phyloP scores from a whole-genome alignment of 257 asterid species.

The Thymus quinquecostatus region DNA sequence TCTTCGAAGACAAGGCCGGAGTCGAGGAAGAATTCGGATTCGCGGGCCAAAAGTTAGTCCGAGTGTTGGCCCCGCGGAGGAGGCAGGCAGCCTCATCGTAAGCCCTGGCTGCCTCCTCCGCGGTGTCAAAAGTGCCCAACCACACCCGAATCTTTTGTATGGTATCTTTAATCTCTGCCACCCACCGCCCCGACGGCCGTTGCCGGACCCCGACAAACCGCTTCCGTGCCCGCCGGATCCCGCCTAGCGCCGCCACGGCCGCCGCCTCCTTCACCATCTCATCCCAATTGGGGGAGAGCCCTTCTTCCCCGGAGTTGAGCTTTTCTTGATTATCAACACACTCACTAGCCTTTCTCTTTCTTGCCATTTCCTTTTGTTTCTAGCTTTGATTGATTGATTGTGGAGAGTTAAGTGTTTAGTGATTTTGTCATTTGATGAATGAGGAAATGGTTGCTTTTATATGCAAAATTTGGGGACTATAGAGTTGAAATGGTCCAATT shows the following conservation, averaged over 20 bases:
- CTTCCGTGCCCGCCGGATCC: constrained; percentile 53
- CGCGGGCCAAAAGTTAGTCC: constrained; percentile 83
- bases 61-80: constrained; percentile 84
- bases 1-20: constrained; percentile 71
- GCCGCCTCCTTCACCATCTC: constrained; percentile 64
- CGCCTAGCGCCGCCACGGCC: constrained; percentile 47
- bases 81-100: constrained; percentile 85
- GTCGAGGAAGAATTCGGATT: constrained; percentile 44
- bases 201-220: constrained; percentile 79
- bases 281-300: constrained; percentile 38
- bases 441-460: constrained; percentile 34
- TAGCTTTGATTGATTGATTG: background rate
- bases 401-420: constrained; percentile 3
- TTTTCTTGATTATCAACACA: constrained; percentile 27
- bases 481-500: constrained; percentile 39
- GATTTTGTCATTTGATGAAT: constrained; percentile 17
- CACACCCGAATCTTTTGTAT: constrained; percentile 79
- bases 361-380: constrained; percentile 46
- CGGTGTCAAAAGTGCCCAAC: constrained; percentile 82
- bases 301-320: constrained; percentile 28
- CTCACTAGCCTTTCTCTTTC: constrained; percentile 61
- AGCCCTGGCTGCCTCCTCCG: constrained; percentile 82
- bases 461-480: constrained; percentile 27
- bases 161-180: constrained; percentile 82
- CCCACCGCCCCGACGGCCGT: constrained; percentile 86